Conservation (phyloP, 495 filamentous ascomycete genomes). For the Podospora pseudoanserina region DNA sequence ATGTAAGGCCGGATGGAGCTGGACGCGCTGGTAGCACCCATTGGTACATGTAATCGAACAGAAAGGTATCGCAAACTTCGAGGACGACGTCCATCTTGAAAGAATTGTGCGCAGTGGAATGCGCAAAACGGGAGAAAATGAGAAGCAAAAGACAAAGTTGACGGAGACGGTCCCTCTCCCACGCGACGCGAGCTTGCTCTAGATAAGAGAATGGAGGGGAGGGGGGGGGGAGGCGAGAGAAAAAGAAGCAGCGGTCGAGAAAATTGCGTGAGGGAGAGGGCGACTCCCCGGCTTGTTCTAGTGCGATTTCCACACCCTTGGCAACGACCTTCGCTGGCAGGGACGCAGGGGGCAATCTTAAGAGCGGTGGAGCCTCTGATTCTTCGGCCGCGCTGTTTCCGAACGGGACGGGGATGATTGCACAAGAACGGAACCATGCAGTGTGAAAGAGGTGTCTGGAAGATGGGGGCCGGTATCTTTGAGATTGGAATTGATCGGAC, state of each 20-base stretch:
- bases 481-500: too few species aligned
- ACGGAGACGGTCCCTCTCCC: neutral
- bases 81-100: conserved; percentile 84
- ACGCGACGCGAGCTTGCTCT: neutral
- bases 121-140: conserved; percentile 5
- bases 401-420: neutral
- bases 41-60: conserved; percentile 81
- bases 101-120: neutral
- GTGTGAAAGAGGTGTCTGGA: neutral
- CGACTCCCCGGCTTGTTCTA: conserved; percentile 3
- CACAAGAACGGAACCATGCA: neutral
- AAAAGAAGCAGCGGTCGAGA: conserved; percentile 1
- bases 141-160: neutral
- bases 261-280: neutral
- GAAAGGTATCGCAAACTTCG: conserved; percentile 76
- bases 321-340: neutral
- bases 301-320: conserved; percentile 1
- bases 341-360: conserved; percentile 1
- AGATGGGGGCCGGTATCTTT: neutral
- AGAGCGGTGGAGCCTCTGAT: neutral
- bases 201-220: neutral
- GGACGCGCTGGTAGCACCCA: conserved; percentile 60
- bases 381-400: neutral
- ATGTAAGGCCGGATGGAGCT: conserved; percentile 42
- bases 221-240: neutral